Conservation (phyloP, 1,139 yeast genomes). For the Tardiomyces blankii region DNA sequence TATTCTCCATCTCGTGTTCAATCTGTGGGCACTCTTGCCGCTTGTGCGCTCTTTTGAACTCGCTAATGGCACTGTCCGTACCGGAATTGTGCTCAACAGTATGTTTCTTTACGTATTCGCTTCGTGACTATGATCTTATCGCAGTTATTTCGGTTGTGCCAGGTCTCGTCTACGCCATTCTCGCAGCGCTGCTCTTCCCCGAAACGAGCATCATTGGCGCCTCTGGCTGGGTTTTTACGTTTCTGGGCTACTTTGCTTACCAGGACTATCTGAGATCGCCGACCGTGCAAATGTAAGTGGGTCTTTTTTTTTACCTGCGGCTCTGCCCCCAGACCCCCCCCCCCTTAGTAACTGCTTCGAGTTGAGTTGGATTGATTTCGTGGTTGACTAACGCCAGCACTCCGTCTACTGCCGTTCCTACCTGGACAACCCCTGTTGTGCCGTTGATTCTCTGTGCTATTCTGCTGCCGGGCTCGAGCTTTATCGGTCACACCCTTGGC, state of each 20-base stretch:
- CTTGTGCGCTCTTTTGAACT: slow-evolving; percentile 55
- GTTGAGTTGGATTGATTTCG: no score
- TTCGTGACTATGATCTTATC: not conserved
- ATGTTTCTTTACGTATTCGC: not conserved
- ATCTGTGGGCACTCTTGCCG: slow-evolving; percentile 51
- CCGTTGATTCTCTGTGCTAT: slow-evolving; percentile 40
- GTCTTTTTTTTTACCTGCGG: not conserved
- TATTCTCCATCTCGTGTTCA: slow-evolving; percentile 52
- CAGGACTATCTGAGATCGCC: slow-evolving; percentile 47
- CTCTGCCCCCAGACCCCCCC: no score
- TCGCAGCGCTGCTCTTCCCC: slow-evolving; percentile 32
- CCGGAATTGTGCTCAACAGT: slow-evolving; percentile 66
- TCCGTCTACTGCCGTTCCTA: slow-evolving; percentile 2
- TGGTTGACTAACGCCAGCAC: not conserved
- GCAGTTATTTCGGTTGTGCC: slow-evolving; percentile 52
- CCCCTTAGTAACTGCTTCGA: no score
- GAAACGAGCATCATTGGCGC: slow-evolving; percentile 33
- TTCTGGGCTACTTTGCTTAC: slow-evolving; percentile 53
- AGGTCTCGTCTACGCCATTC: slow-evolving; percentile 53
- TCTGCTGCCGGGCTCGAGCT: slow-evolving; percentile 49
- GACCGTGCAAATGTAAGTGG: slow-evolving; percentile 22
- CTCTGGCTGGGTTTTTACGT: slow-evolving; percentile 67
- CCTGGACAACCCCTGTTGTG: slow-evolving; percentile 5
- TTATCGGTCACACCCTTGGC: slow-evolving; percentile 60
- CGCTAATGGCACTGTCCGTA: slow-evolving; percentile 73